Conservation (phyloP, 192 early-diverging fungal species). For the Neocallimastix lanati region DNA sequence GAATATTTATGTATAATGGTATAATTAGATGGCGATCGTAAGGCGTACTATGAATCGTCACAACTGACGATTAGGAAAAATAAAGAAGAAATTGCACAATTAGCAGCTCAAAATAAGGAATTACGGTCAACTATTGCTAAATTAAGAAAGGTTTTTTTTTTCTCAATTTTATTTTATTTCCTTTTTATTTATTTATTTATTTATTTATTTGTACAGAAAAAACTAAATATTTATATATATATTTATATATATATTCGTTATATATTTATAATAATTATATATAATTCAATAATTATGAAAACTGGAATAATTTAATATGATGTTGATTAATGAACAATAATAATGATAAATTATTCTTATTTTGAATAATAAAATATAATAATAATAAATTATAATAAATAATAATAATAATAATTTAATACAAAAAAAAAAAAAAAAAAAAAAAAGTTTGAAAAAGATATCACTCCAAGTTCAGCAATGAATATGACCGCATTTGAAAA, state of each 20-base stretch:
- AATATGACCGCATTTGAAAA: slow-evolving; percentile 34
- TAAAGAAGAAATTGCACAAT: slow-evolving; percentile 33
- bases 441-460: slow-evolving; percentile 6
- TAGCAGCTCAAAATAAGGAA: slow-evolving; percentile 30
- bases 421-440: neutral
- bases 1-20: too few species aligned
- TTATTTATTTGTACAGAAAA: too few species aligned
- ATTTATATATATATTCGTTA: too few species aligned
- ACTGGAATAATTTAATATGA: too few species aligned
- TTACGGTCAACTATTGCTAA: slow-evolving; percentile 28
- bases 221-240: too few species aligned
- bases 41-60: slow-evolving; percentile 42
- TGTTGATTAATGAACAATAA: too few species aligned
- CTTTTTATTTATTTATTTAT: too few species aligned
- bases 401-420: neutral
- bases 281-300: too few species aligned
- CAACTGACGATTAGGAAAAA: slow-evolving; percentile 43
- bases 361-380: too few species aligned
- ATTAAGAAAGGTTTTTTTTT: slow-evolving; percentile 29
- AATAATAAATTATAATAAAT: slow-evolving; percentile 1
- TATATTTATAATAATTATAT: too few species aligned
- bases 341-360: too few species aligned
- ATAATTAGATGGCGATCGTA: slow-evolving; percentile 43
- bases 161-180: neutral
- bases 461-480: neutral